Conservation (phyloP, 805 yeast genomes). For the Suhomyces vadensis region DNA sequence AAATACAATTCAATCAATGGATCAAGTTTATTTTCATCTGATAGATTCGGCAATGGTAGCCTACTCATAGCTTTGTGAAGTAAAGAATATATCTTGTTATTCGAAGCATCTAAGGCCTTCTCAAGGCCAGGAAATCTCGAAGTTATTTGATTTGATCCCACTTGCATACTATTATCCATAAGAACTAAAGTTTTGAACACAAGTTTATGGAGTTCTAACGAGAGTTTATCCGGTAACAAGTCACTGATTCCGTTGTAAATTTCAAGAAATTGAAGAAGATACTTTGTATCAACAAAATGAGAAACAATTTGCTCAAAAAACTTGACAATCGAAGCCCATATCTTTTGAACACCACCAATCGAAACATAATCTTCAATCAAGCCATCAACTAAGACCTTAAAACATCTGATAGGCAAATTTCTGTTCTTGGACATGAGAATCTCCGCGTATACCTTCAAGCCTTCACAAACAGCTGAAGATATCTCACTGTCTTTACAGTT, state of each 20-base stretch:
- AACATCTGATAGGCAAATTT: conserved; percentile 8
- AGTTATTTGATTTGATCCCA: background rate
- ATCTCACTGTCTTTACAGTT: conserved; percentile 11
- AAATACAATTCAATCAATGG: conserved; percentile 28
- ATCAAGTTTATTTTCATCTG: conserved; percentile 23
- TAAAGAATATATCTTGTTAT: conserved; percentile 11
- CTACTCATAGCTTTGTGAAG: conserved; percentile 37
- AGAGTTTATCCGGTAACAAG: conserved; percentile 5
- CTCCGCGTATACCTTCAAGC: conserved; percentile 7
- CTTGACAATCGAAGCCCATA: conserved; percentile 16
- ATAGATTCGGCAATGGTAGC: conserved; percentile 27
- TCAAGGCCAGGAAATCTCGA: background rate
- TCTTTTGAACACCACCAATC: conserved; percentile 19
- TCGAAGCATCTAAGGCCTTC: background rate
- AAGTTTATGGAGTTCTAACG: conserved; percentile 5
- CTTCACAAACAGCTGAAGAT: conserved; percentile 2
- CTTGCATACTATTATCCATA: background rate
- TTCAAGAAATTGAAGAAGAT: conserved; percentile 9
- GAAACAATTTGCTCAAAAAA: conserved; percentile 4
- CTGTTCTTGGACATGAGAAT: conserved; percentile 1
- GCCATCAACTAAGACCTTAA: conserved; percentile 6
- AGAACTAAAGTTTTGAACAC: conserved; percentile 2
- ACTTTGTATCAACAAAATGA: background rate
- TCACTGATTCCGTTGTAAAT: conserved; percentile 6
- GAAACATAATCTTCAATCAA: conserved; percentile 3